Base-by-base conservation (phyloP, 768 basidiomycete genomes). In the Termitomyces sp. region DNA sequence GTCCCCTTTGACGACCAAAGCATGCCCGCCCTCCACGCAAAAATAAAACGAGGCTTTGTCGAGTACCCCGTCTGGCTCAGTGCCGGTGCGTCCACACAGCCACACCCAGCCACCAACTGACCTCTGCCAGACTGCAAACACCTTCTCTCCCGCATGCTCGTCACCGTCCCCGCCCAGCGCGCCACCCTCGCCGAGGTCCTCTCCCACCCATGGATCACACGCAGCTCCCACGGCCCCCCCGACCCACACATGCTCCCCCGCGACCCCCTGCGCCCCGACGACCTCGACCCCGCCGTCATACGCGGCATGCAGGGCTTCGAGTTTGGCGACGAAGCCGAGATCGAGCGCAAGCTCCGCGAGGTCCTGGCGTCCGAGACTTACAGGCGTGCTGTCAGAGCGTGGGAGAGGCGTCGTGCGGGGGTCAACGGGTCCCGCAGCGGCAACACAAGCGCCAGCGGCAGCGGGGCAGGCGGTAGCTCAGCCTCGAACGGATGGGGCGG, bases 1-100 rank as follows among this genome's bases (percentile, higher is more conserved):
- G 97, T 99, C 3, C 96, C 97, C 0, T 98, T 99, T 71, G 97
- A 99, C 69, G 97, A 99, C 72, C 94, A 98, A 75, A 95, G 91
- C 71, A 99, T 98, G 97, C 96, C 97, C 2, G 97, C 97, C 0
- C 77, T 99, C 57, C 97, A 98, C 72, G 97, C 97, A 31, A 99
- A 98, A 78, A 99, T 99, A 76, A 99, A 99, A 74, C 87, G 96
- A 5, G 96, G 97, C 0, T 77, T 95, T 45, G 96, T 98, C 37
- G 97, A 99, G 70, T 98, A 98, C 70, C 96, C 96, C 0, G 91
- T 92, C 2, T 99, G 97, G 97, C 79, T 98, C 15, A 95, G 91
- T 67, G 85, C 91, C 65, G 94, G 94, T 94, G 71, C 69, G 86
- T 50, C 29, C 15, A 42, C 40, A 42, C 25, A 25, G 1, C 25